Evolutionary conservation across 2,329 filamentous ascomycete species (phyloP).

Genomic region (Epicoccum nigrum): DNA sequence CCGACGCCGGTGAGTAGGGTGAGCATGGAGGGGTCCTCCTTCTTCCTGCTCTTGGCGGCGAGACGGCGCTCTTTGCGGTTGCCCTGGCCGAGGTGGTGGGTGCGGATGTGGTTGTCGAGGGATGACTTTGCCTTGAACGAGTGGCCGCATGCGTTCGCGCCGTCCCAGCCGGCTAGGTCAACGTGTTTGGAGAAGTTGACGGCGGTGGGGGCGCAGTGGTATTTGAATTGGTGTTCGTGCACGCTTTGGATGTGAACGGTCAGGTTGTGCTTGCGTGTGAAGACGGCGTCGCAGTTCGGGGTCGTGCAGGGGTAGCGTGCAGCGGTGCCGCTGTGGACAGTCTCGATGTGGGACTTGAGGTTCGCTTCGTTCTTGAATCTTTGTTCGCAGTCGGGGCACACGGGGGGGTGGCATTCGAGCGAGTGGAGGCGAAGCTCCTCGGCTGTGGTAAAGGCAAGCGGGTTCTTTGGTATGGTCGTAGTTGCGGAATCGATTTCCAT

Average conservation of each 20-base stretch:
- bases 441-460: conserved; percentile 69
- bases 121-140: conserved; percentile 77
- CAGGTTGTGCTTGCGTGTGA: conserved; percentile 84
- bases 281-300: conserved; percentile 73
- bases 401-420: conserved; percentile 71
- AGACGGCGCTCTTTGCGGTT: conserved; percentile 47
- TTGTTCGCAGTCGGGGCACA: conserved; percentile 75
- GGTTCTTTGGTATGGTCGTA: conserved; percentile 22
- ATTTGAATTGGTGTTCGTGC: conserved; percentile 75
- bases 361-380: conserved; percentile 62
- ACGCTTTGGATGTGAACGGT: conserved; percentile 77
- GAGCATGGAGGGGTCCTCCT: conserved; percentile 35
- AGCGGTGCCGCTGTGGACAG: conserved; percentile 62
- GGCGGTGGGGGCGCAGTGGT: conserved; percentile 82
- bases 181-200: conserved; percentile 55
- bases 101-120: conserved; percentile 83
- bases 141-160: conserved; percentile 72
- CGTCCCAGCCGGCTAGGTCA: conserved; percentile 67
- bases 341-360: conserved; percentile 74
- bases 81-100: conserved; percentile 73
- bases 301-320: conserved; percentile 69
- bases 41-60: conserved; percentile 46
- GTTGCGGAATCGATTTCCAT: conserved; percentile 33
- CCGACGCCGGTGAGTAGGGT: conserved; percentile 63
- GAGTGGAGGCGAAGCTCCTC: conserved; percentile 75